Base-by-base conservation (phyloP, 2,329 filamentous ascomycete species). In the Epichloe gansuensis region DNA sequence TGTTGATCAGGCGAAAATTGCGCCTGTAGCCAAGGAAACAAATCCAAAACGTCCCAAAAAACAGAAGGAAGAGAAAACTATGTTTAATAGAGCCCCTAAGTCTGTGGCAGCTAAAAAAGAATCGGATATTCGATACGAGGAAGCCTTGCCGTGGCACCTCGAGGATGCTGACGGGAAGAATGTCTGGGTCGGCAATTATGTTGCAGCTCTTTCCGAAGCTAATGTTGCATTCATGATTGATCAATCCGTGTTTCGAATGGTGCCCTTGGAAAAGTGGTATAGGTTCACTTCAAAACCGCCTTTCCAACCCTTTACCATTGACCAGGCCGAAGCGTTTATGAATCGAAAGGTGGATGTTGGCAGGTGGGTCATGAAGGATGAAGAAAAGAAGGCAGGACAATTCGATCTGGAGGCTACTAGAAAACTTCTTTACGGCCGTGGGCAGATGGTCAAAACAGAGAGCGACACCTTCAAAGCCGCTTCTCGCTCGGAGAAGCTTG, bases 141-240 rank as follows among this genome's bases (percentile, higher is more conserved):
- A 98, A 67, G 89, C 91, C 4, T 74, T 96, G 48, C 93, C 93
- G 5, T 98, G 93, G 93, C 90, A 96, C 65, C 69, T 98, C 38
- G 93, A 98, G 65, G 93, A 98, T 66, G 94, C 90, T 41, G 91
- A 98, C 62, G 89, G 89, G 57, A 95, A 91, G 66, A 91, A 95
- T 60, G 86, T 87, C 3, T 97, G 90, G 89, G 84, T 93, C 36
- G 93, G 90, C 44, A 86, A 84, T 52, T 96, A 97, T 60, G 87
- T 97, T 61, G 85, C 86, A 27, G 87, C 89, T 17, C 76, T 97
- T 39, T 95, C 91, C 0, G 84, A 91, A 60, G 83, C 87, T 49
- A 87, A 89, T 49, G 84, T 94, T 57, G 84, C 94, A 51, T 78
- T 91, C 40, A 77, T 88, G 43, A 84, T 89, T 36, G 78, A 82